Base-by-base conservation (phyloP, 108 stramenopile genomes). In the Nitzschia sp. region DNA sequence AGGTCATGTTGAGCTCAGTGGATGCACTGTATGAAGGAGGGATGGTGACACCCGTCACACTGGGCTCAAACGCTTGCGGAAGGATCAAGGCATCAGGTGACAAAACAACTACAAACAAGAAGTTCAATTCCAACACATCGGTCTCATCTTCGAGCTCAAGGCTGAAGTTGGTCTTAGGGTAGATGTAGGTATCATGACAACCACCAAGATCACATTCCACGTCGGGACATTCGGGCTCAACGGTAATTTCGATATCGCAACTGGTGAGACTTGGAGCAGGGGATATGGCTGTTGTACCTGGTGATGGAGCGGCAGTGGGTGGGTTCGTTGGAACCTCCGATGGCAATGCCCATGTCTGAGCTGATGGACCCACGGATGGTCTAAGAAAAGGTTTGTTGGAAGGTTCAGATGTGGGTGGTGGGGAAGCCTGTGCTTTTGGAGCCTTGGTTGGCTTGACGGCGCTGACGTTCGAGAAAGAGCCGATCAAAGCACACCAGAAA, bases 211-310 rank as follows among this genome's bases (percentile, higher is more conserved):
- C 11, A 52, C 60, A 54, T 10, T 53, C 22, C 42, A 67, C 22
- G 6, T 41, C 12, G 3, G 66, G 61, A 67, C 70, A 67, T 25
- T 70, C 63, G 3, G 41, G 71, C 57, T 20, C 67, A 52, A 73
- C 0, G 14, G 20, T 26, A 22, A 72, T 20, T 37, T 58, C 67
- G 51, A 72, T 53, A 51, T 41, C 37, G 65, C 70, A 71, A 24
- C 15, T 29, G 17, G 46, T 17, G 9, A 63, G 50, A 65, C 41
- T 66, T 5, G 61, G 63, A 14, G 51, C 63, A 20, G 63, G 29
- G 14, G 63, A 37, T 34, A 17, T 9, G 22, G 21, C 51, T 8
- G 51, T 56, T 46, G 61, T 41, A 10, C 19, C 43, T n/a, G 61
- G 43, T 2, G 20, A 44, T 46, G 61, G 61, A 10, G 20, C 21